Evolutionary conservation across 176 grass and related monocot species (phyloP).

Genomic region (Carex scoparia): DNA sequence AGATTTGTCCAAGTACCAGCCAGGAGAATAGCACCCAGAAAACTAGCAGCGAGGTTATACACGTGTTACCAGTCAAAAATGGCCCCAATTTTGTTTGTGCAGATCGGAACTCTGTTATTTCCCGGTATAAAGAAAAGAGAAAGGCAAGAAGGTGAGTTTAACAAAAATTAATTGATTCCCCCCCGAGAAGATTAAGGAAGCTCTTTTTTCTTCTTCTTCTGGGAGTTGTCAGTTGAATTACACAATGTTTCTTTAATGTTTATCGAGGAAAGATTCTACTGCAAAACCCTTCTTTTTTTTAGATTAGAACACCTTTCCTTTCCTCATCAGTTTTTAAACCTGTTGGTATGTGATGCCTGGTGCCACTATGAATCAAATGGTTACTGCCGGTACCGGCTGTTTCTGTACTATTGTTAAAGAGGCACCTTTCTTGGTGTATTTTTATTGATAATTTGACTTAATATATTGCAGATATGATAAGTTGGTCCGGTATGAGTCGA

Average conservation of each 20-base stretch:
- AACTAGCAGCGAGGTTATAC: slow-evolving; percentile 1
- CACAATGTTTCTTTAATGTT: neutral
- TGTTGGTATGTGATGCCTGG: neutral
- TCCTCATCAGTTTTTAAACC: neutral
- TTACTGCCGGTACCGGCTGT: neutral
- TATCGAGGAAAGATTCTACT: neutral
- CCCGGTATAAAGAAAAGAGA: slow-evolving; percentile 89
- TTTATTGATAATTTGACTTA: neutral
- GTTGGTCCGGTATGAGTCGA: slow-evolving; percentile 81
- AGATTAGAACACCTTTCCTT: neutral
- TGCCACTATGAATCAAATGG: neutral
- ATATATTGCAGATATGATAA: slow-evolving; percentile 69
- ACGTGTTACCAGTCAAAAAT: slow-evolving; percentile 34
- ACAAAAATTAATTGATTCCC: neutral
- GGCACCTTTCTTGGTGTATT: neutral
- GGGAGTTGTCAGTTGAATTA: neutral
- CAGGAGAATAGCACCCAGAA: neutral
- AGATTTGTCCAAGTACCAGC: slow-evolving; percentile 33
- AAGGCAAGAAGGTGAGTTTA: slow-evolving; percentile 76
- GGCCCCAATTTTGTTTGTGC: slow-evolving; percentile 38
- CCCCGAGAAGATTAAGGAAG: neutral
- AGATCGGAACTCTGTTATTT: slow-evolving; percentile 65
- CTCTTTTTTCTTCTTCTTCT: neutral
- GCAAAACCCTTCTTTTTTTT: neutral
- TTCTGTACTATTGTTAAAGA: neutral